Percentiles rank a stretch among this genome's conserved stretches.
Conservation (phyloP, 495 filamentous ascomycete species). For the Penicillium chermesinum region DNA sequence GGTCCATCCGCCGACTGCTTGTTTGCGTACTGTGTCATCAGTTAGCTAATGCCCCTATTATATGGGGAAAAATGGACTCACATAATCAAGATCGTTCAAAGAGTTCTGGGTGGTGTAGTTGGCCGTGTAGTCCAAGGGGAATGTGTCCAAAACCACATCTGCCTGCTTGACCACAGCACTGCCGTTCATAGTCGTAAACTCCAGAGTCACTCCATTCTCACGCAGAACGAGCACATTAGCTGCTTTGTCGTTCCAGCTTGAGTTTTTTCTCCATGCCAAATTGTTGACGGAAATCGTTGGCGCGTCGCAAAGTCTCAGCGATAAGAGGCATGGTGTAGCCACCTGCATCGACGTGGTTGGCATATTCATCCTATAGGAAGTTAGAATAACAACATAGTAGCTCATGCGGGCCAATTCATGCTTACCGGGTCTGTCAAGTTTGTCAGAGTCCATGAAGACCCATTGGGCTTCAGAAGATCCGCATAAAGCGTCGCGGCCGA, state of each 20-base stretch:
- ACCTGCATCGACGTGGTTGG: constrained; percentile 65
- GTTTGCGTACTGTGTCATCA: constrained; percentile 46
- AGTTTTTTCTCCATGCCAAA: constrained; percentile 49
- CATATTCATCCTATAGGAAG: constrained; percentile 57
- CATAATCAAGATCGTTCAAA: constrained; percentile 55
- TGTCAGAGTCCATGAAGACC: constrained; percentile 44
- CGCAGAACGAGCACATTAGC: constrained; percentile 49
- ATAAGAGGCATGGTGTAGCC: constrained; percentile 70
- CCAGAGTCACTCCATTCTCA: constrained; percentile 61
- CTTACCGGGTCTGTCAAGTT: constrained; percentile 74
- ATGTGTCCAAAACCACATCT: constrained; percentile 57
- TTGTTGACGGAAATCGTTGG: constrained; percentile 52
- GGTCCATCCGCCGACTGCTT: constrained; percentile 59
- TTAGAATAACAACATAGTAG: not conserved
- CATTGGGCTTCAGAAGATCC: constrained; percentile 51
- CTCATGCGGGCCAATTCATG: not conserved
- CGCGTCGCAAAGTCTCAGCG: constrained; percentile 49
- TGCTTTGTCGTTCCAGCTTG: constrained; percentile 50
- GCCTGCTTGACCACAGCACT: constrained; percentile 60
- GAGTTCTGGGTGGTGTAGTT: constrained; percentile 50
- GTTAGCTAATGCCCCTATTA: not conserved
- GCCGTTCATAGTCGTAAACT: constrained; percentile 65
- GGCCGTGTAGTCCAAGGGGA: constrained; percentile 49
- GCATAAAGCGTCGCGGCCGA: constrained; percentile 53
- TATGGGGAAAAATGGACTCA: constrained; percentile 16